Conservation (phyloP, 2,329 filamentous ascomycete genomes). For the Arthrobotrys sinensis region DNA sequence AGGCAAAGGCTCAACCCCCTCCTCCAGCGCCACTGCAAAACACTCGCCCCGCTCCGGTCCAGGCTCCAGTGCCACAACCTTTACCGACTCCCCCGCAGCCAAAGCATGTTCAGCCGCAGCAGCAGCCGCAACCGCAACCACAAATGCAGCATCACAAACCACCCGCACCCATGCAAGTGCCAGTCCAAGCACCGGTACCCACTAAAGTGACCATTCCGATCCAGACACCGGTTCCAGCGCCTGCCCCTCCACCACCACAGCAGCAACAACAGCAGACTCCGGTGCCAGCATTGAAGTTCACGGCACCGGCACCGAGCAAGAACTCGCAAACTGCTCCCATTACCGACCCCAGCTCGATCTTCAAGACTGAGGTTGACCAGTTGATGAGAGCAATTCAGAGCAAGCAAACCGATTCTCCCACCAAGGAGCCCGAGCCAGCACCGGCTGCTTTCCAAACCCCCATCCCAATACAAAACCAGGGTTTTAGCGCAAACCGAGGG, state of each 20-base stretch:
- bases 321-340: conserved; percentile 59
- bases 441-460: conserved; percentile 28
- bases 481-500: neutral
- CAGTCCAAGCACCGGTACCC: conserved; percentile 42
- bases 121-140: conserved; percentile 63
- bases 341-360: conserved; percentile 73
- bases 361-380: conserved; percentile 86
- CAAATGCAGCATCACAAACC: conserved; percentile 66
- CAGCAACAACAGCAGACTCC: conserved; percentile 42
- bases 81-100: conserved; percentile 60
- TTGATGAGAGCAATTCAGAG: conserved; percentile 90
- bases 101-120: conserved; percentile 61
- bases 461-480: conserved; percentile 7
- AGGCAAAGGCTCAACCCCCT: conserved; percentile 46
- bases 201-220: conserved; percentile 41
- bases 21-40: conserved; percentile 32
- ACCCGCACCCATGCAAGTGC: conserved; percentile 29
- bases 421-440: conserved; percentile 37
- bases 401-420: conserved; percentile 68
- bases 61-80: conserved; percentile 54
- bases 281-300: conserved; percentile 40
- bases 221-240: conserved; percentile 47
- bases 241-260: conserved; percentile 16
- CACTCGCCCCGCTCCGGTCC: conserved; percentile 33
- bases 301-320: conserved; percentile 57